A percentile compares a stretch with the other conserved stretches of the same genome.
Evolutionary conservation across 2,329 filamentous ascomycete genomes (phyloP).

Genomic region (Calonectria montana): DNA sequence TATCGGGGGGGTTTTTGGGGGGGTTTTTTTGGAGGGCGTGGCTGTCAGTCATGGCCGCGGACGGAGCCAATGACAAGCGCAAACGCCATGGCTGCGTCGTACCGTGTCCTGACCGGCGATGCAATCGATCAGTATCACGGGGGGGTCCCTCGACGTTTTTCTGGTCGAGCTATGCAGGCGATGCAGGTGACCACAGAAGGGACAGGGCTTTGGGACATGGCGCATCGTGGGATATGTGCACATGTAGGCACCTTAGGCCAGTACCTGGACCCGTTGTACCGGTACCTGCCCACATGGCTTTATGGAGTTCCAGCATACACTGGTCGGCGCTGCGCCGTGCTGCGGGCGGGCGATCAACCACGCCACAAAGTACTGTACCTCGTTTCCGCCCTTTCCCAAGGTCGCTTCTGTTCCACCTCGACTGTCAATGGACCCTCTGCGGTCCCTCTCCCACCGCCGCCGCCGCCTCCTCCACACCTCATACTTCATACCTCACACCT

Average conservation of each 20-base stretch:
- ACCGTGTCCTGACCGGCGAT: slow-evolving; percentile 18
- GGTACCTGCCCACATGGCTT: slow-evolving; percentile 34
- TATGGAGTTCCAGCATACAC: slow-evolving; percentile 4
- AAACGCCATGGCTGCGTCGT: slow-evolving; percentile 1
- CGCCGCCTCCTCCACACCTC: slow-evolving; percentile 17
- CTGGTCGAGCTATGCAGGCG: slow-evolving; percentile 13
- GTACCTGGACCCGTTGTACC: slow-evolving; percentile 20
- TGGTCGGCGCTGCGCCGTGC: not conserved
- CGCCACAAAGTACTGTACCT: slow-evolving; percentile 15
- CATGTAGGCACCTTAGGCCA: slow-evolving; percentile 1
- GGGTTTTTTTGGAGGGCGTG: slow-evolving; percentile 13
- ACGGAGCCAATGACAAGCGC: slow-evolving; percentile 1
- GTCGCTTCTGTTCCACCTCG: slow-evolving; percentile 6
- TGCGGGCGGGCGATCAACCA: not conserved
- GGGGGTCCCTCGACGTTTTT: slow-evolving; percentile 4
- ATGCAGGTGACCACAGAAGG: slow-evolving; percentile 41
- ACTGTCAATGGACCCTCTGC: slow-evolving; percentile 8
- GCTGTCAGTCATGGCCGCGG: slow-evolving; percentile 4
- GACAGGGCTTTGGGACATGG: slow-evolving; percentile 28
- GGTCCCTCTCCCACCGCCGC: slow-evolving; percentile 18
- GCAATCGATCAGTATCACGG: slow-evolving; percentile 21
- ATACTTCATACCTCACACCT: slow-evolving; percentile 6
- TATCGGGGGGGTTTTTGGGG: slow-evolving; percentile 31
- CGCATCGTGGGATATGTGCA: slow-evolving; percentile 17
- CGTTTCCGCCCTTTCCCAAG: not conserved